Evolutionary conservation across 768 basidiomycete species (phyloP), one percentile per base, ranked within the genome.

Genomic region (Pulveroboletus sp.): DNA sequence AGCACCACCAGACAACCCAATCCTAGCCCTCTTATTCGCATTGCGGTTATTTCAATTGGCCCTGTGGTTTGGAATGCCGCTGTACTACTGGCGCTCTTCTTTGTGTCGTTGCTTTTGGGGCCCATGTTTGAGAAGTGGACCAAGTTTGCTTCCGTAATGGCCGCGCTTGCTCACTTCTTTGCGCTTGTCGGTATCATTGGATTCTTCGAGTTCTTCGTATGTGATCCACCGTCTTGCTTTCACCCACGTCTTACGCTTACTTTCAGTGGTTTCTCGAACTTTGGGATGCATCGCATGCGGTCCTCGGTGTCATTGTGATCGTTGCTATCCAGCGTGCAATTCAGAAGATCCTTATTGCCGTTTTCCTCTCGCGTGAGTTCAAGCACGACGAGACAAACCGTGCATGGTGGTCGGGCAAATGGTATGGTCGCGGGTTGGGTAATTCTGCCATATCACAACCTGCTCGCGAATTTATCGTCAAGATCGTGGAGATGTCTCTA

Each of bases 371-470:
- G 24, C 86, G 96, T 63, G 96, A 99, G 71, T 95, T 87, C 77
- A 97, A 98, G 73, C 92, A 96, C 65, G 96, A 99, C 64, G 93
- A 97, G 74, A 94, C 91, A 26, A 98, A 98, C 73, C 80, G 90
- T 53, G 94, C 94, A 2, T 98, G 95, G 95, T 99, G 96, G 96
- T 93, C 94, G 15, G 94, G 93, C 54, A 86, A 89, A 74, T 97
- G 96, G 96, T 94, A 94, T 65, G 93, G 94, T 41, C 80, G 93
- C 51, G 90, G 92, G 27, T 76, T 99, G 17, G 95, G 95, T 13
- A 79, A 78, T n/a, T 87, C 89, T 31, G 92, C 89, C 33, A 83
- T 95, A 66, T 93, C 92, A 28, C 96, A 98, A 66, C 93, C 94
- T 30, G 93, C 91, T 49, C 86, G 96, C 66, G 96, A 98, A 76